Percentiles rank a stretch among this genome's conserved stretches.
phyloP scores from a whole-genome alignment of 345 rosid species.

The Gossypium mustelinum region DNA sequence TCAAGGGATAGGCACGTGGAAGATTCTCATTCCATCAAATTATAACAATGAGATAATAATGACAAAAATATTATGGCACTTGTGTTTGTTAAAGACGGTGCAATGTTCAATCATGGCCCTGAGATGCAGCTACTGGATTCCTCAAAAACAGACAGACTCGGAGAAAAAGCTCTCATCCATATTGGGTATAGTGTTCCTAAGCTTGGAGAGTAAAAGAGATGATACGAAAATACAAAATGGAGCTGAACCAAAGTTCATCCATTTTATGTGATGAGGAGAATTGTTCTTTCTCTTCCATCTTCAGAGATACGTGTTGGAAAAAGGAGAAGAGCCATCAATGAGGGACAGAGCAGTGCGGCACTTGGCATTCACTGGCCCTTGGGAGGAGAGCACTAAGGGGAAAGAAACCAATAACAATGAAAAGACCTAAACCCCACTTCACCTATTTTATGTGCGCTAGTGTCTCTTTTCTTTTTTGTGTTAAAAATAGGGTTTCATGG shows the following conservation, averaged over 20 bases:
- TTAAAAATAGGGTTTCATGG: conserved; percentile 5
- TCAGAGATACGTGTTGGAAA: conserved; percentile 21
- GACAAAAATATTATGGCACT: conserved; percentile 20
- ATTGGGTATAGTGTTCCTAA: conserved; percentile 18
- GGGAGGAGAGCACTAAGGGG: background rate
- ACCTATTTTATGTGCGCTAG: background rate
- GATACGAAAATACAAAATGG: background rate
- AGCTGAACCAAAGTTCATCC: background rate
- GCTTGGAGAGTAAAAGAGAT: conserved; percentile 10
- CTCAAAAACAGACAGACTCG: conserved; percentile 13
- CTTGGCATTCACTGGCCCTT: conserved; percentile 19
- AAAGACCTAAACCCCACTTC: background rate
- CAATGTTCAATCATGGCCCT: conserved; percentile 31
- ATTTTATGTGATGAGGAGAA: background rate
- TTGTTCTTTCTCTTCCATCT: conserved; percentile 2
- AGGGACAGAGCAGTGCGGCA: conserved; percentile 7
- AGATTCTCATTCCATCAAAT: conserved; percentile 18
- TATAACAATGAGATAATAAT: conserved; percentile 13
- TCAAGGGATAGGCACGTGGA: conserved; percentile 22
- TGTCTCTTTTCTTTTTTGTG: background rate
- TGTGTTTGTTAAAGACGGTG: conserved; percentile 36
- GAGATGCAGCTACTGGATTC: conserved; percentile 24
- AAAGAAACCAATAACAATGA: conserved; percentile 8
- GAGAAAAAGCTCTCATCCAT: conserved; percentile 23
- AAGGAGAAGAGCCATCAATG: background rate